These are phyloP conservation scores for Mycena leptocephala DNA, from an alignment of 768 basidiomycete species.

Conservation along the genomic window DNA sequence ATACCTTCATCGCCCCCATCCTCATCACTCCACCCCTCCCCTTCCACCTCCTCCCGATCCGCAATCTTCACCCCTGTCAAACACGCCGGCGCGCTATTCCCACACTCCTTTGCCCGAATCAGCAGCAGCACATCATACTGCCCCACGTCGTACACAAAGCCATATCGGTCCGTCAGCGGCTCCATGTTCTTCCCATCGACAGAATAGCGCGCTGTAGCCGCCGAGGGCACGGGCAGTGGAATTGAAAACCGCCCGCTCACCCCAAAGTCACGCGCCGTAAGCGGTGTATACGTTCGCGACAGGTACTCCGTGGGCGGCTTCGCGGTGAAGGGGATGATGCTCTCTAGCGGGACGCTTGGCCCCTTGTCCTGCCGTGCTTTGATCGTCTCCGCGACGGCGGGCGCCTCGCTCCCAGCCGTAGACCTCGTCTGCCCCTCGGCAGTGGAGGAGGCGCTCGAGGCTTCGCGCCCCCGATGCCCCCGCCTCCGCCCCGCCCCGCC, in stretches of 20 bases:
- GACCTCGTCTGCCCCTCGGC: constrained; percentile 2
- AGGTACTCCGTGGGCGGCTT: constrained; percentile 92
- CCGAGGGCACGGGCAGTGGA: constrained; percentile 61
- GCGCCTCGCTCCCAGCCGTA: no score
- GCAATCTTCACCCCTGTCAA: constrained; percentile 92
- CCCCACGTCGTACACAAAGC: constrained; percentile 91
- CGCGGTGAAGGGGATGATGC: constrained; percentile 84
- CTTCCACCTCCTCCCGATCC: constrained; percentile 85
- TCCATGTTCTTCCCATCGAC: constrained; percentile 65
- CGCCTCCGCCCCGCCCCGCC: constrained; percentile 46
- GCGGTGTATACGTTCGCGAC: constrained; percentile 80
- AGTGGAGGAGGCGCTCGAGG: constrained; percentile 34
- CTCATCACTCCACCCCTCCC: constrained; percentile 83
- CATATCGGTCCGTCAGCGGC: constrained; percentile 88
- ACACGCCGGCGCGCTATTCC: constrained; percentile 86
- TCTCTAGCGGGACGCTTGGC: constrained; percentile 80
- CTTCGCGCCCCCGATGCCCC: constrained; percentile 44
- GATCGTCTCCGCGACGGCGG: no score
- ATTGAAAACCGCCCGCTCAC: constrained; percentile 82
- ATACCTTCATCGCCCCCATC: no score
- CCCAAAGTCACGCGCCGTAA: constrained; percentile 84
- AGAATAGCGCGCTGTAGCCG: constrained; percentile 68
- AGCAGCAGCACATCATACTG: constrained; percentile 87
- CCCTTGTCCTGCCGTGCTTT: constrained; percentile 46
- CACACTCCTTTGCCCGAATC: constrained; percentile 79